These are phyloP conservation scores for Microbotryomycetes sp. DNA, from an alignment of 1,284 basidiomycete species.

Conservation along the genomic window DNA sequence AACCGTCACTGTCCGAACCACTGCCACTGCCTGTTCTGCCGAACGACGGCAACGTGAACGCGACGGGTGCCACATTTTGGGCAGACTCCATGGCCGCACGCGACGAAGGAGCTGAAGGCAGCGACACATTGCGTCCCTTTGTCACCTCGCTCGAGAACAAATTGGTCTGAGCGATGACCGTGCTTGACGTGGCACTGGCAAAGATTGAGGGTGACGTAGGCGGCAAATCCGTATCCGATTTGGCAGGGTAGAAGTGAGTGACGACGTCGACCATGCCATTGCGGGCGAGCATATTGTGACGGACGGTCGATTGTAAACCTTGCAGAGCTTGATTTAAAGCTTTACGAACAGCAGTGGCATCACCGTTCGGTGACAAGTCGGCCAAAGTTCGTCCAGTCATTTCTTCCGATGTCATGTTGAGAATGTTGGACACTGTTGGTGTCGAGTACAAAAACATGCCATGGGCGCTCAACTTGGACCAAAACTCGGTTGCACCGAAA, in stretches of 20 bases:
- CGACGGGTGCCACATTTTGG: background rate
- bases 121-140: background rate
- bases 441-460: conserved; percentile 37
- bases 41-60: conserved; percentile 5
- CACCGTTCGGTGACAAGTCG: conserved; percentile 12
- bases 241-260: background rate
- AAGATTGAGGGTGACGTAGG: background rate
- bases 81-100: background rate
- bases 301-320: background rate
- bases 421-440: conserved; percentile 23
- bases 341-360: conserved; percentile 12
- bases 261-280: background rate
- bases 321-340: conserved; percentile 14
- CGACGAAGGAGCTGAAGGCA: background rate
- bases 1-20: background rate
- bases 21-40: background rate
- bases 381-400: conserved; percentile 15
- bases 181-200: background rate
- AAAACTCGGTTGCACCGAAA: conserved; percentile 35
- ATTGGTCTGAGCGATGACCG: conserved; percentile 22
- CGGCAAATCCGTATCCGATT: background rate
- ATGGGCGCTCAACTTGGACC: conserved; percentile 34
- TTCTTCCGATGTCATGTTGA: conserved; percentile 24
- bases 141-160: conserved; percentile 12
- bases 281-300: conserved; percentile 13